phyloP scores from a whole-genome alignment of 768 basidiomycete genomes.

The Macrolepiota fuliginosa region DNA sequence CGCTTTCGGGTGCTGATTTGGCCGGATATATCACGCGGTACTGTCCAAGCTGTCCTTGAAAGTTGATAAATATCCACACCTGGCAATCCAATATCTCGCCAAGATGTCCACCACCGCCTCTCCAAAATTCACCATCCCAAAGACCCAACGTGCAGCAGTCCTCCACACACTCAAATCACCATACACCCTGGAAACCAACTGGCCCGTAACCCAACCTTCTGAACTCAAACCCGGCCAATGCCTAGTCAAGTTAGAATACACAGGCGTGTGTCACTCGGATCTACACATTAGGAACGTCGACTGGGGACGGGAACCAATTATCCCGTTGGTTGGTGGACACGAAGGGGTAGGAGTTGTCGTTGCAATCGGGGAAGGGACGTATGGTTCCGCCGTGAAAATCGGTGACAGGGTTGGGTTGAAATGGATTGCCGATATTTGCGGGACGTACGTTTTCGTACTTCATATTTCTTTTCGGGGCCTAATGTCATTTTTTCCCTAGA shows the following conservation, averaged over 20 bases:
- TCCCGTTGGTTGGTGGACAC: constrained; percentile 78
- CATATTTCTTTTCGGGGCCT: neutral
- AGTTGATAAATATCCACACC: neutral
- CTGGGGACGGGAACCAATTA: constrained; percentile 70
- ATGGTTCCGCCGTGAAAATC: constrained; percentile 57
- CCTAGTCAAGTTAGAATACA: constrained; percentile 71
- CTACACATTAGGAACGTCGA: constrained; percentile 72
- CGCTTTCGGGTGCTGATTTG: neutral
- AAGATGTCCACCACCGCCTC: neutral
- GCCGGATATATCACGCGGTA: neutral
- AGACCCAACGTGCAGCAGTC: constrained; percentile 42
- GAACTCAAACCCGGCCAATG: constrained; percentile 69
- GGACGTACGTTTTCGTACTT: constrained; percentile 1
- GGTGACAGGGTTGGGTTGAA: constrained; percentile 86
- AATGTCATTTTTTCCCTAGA: constrained; percentile 43
- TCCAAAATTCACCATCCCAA: constrained; percentile 29
- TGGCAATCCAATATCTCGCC: too few relatives aligned
- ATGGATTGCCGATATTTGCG: constrained; percentile 62
- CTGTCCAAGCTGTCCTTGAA: neutral
- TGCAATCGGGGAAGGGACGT: constrained; percentile 70
- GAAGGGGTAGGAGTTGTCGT: constrained; percentile 82
- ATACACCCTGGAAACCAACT: constrained; percentile 38
- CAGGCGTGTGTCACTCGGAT: constrained; percentile 85
- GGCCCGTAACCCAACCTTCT: constrained; percentile 52
- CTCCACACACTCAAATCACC: constrained; percentile 29